Percentiles rank a stretch among this genome's conserved stretches.
phyloP scores from a whole-genome alignment of 495 filamentous ascomycete genomes.

The Ascodesmis nigricans region DNA sequence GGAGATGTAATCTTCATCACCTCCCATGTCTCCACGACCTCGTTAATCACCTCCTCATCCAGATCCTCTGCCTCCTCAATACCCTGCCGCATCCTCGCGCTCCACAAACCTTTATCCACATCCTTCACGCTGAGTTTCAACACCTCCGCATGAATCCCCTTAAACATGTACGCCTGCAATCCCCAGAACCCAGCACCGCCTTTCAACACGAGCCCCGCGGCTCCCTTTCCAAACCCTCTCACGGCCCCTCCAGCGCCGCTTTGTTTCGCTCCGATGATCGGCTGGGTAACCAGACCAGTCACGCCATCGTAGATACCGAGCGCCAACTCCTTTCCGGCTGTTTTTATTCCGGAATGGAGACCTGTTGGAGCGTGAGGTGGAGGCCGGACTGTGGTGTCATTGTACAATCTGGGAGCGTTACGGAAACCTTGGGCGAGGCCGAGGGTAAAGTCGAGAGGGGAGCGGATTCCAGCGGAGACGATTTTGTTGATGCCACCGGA shows the following conservation, averaged over 20 bases:
- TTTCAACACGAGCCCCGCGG: constrained; percentile 54
- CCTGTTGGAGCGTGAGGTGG: constrained; percentile 40
- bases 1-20: not conserved
- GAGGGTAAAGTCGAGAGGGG: constrained; percentile 47
- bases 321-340: constrained; percentile 42
- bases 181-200: constrained; percentile 40
- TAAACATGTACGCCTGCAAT: constrained; percentile 40
- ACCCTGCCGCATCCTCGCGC: constrained; percentile 2
- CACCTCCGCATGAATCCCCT: constrained; percentile 38
- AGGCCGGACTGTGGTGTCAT: constrained; percentile 36
- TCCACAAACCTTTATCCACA: constrained; percentile 10
- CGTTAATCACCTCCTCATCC: not conserved
- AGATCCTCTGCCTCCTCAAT: not conserved
- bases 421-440: constrained; percentile 63
- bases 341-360: constrained; percentile 41
- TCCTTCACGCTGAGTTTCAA: constrained; percentile 25
- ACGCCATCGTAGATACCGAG: constrained; percentile 55
- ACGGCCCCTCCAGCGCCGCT: constrained; percentile 37
- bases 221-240: constrained; percentile 50
- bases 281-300: constrained; percentile 46
- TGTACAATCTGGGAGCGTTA: constrained; percentile 60
- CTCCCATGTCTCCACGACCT: not conserved
- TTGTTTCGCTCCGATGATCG: constrained; percentile 36
- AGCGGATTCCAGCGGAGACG: constrained; percentile 44
- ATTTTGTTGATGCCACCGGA: constrained; percentile 45